phyloP scores from a whole-genome alignment of 805 yeast species.

The Barnettozyma wickerhamii region DNA sequence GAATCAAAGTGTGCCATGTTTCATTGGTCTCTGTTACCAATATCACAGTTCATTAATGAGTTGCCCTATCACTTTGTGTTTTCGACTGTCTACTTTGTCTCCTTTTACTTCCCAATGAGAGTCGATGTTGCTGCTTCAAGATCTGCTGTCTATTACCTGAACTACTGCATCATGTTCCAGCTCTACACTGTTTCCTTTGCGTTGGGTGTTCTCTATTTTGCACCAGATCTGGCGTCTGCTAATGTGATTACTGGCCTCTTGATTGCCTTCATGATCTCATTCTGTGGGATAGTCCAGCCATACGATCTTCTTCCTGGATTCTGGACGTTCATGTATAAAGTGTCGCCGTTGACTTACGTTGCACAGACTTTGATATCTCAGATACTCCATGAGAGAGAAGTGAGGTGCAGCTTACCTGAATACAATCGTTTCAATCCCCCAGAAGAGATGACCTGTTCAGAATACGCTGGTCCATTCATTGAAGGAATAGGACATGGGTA shows the following conservation, averaged over 20 bases:
- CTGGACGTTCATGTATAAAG: slow-evolving; percentile 70
- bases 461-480: slow-evolving; percentile 41
- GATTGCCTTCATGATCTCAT: slow-evolving; percentile 30
- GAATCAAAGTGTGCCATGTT: slow-evolving; percentile 70
- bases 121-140: slow-evolving; percentile 37
- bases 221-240: slow-evolving; percentile 68
- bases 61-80: slow-evolving; percentile 52
- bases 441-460: slow-evolving; percentile 55
- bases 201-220: slow-evolving; percentile 46
- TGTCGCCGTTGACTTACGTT: slow-evolving; percentile 59
- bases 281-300: slow-evolving; percentile 35
- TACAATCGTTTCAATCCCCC: slow-evolving; percentile 49
- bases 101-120: slow-evolving; percentile 48
- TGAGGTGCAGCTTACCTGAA: slow-evolving; percentile 46
- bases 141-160: slow-evolving; percentile 48
- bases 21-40: slow-evolving; percentile 61
- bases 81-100: slow-evolving; percentile 48
- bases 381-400: slow-evolving; percentile 46
- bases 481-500: slow-evolving; percentile 49
- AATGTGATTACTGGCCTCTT: slow-evolving; percentile 50
- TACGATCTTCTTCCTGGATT: slow-evolving; percentile 57
- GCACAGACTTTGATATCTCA: slow-evolving; percentile 45
- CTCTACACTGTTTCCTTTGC: slow-evolving; percentile 42
- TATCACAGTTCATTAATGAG: slow-evolving; percentile 54
- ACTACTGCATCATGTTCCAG: slow-evolving; percentile 40